Conservation (phyloP, 116 monocot genomes). For the Posidonia oceanica region DNA sequence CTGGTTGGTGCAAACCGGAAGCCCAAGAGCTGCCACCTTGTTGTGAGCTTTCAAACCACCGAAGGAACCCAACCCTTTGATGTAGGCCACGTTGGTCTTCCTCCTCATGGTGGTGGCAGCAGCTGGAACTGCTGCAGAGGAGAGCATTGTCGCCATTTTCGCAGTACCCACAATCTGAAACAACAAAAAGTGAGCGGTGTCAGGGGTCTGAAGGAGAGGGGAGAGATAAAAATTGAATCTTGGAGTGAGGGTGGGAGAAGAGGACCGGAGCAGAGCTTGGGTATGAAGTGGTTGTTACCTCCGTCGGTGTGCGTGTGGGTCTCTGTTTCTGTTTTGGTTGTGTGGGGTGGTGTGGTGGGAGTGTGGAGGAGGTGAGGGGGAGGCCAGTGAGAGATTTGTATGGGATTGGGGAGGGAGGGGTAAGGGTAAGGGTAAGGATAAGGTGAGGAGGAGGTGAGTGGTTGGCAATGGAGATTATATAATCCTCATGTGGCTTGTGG, state of each 20-base stretch:
- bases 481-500: neutral
- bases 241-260: neutral
- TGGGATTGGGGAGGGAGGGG: neutral
- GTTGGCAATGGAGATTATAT: slow-evolving; percentile 6
- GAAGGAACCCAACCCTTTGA: slow-evolving; percentile 43
- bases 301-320: neutral
- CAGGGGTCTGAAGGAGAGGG: neutral
- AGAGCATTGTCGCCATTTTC: slow-evolving; percentile 30
- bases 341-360: neutral
- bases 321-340: neutral
- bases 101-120: slow-evolving; percentile 9
- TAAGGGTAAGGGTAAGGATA: slow-evolving; percentile 3
- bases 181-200: neutral
- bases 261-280: neutral
- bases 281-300: neutral
- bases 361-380: neutral
- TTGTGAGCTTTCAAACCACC: slow-evolving; percentile 49
- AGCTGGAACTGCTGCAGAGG: slow-evolving; percentile 27
- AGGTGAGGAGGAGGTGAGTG: slow-evolving; percentile 8
- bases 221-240: neutral
- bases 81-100: slow-evolving; percentile 25
- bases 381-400: neutral
- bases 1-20: slow-evolving; percentile 25
- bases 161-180: slow-evolving; percentile 1
- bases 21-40: slow-evolving; percentile 29